Percentiles rank a stretch among this genome's conserved stretches.
Evolutionary conservation across 1,284 basidiomycete genomes (phyloP).

Genomic region (Fomitopsis schrenkii): DNA sequence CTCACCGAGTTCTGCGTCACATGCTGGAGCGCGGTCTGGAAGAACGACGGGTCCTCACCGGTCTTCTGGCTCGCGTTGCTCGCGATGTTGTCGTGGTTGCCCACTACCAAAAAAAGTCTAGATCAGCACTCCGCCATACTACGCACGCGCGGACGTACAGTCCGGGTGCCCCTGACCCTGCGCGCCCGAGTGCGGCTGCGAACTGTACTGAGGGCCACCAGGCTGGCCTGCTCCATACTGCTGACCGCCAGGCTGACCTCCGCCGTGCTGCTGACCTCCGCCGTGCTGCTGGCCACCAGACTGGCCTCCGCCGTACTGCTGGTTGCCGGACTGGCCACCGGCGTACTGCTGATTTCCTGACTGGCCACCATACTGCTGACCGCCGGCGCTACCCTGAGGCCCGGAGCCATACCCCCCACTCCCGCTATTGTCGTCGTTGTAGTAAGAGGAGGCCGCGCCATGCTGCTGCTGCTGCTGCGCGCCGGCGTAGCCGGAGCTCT

Average conservation of each 20-base stretch:
- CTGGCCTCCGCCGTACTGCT: slow-evolving; percentile 1
- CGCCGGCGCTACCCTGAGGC: not conserved
- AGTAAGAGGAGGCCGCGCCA: not conserved
- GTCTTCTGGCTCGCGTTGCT: slow-evolving; percentile 45
- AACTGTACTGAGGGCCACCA: slow-evolving; percentile 59
- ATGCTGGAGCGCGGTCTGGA: slow-evolving; percentile 48
- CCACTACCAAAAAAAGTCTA: slow-evolving; percentile 35
- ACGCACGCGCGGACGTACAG: slow-evolving; percentile 24
- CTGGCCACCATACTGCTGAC: slow-evolving; percentile 1
- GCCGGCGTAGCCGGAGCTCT: not conserved
- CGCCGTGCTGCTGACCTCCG: not conserved
- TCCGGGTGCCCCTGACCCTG: slow-evolving; percentile 20
- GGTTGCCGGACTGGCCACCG: not conserved
- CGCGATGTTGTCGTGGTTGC: slow-evolving; percentile 51
- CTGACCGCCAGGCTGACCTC: not conserved
- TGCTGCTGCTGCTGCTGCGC: not conserved
- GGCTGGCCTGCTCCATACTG: slow-evolving; percentile 33
- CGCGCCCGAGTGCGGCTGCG: slow-evolving; percentile 34
- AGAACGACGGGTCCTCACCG: slow-evolving; percentile 48
- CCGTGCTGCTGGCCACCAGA: not conserved
- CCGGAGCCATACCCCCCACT: not conserved
- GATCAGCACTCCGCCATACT: not conserved
- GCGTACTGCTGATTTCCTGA: not conserved
- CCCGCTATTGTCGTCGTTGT: not conserved
- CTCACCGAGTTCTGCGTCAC: slow-evolving; percentile 44